Conservation (phyloP, 306 rosid genomes). For the Dryas drummondii region DNA sequence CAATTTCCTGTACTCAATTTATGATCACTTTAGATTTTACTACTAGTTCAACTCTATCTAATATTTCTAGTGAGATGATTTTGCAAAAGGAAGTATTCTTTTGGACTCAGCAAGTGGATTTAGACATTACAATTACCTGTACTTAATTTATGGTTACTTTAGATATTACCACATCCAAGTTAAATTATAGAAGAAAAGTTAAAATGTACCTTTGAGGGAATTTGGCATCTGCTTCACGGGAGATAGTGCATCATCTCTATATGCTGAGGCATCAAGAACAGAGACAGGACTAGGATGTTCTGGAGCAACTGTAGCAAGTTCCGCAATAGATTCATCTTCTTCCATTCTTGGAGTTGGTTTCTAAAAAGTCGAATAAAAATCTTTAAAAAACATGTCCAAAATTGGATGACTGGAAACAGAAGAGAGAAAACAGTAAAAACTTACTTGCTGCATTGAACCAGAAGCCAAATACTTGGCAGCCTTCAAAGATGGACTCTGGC, state of each 20-base stretch:
- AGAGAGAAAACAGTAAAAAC: conserved; percentile 15
- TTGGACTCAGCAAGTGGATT: background rate
- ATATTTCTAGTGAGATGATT: background rate
- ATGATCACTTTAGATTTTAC: background rate
- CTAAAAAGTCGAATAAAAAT: conserved; percentile 36
- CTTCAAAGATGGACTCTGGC: conserved; percentile 49
- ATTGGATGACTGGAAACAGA: conserved; percentile 25
- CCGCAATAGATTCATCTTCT: conserved; percentile 49
- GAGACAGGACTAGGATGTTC: conserved; percentile 88
- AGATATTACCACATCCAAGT: background rate
- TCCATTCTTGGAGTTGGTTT: conserved; percentile 44
- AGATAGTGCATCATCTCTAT: conserved; percentile 59
- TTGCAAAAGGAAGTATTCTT: background rate
- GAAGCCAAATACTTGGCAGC: conserved; percentile 43
- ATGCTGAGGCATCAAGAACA: conserved; percentile 66
- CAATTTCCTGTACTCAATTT: background rate
- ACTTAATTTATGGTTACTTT: background rate
- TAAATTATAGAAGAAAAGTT: background rate
- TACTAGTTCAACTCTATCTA: background rate
- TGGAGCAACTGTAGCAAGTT: conserved; percentile 46
- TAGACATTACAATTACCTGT: background rate
- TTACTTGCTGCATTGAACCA: conserved; percentile 53
- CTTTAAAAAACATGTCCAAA: too few relatives aligned
- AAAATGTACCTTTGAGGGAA: conserved; percentile 57
- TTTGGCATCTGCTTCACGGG: conserved; percentile 52